These are phyloP conservation scores for Pseudocercospora fuligena DNA, from an alignment of 2,329 filamentous ascomycete genomes.

Conservation along the genomic window DNA sequence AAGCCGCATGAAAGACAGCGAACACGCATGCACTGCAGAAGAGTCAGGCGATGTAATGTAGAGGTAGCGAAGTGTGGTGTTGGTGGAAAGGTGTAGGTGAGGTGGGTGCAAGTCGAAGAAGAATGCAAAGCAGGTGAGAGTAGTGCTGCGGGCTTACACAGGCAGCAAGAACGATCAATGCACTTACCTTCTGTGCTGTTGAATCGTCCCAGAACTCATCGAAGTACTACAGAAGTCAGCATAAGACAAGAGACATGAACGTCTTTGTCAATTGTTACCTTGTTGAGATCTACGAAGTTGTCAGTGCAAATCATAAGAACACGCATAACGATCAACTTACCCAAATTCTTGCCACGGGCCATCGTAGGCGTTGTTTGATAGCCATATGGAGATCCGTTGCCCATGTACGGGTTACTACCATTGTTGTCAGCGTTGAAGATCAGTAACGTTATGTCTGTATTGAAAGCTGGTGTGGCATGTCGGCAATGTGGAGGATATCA, in stretches of 20 bases:
- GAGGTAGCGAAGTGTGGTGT: background rate
- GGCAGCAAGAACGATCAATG: background rate
- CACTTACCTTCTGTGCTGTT: constrained; percentile 36
- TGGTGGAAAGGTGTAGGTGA: background rate
- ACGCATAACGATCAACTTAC: constrained; percentile 13
- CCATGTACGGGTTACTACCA: constrained; percentile 23
- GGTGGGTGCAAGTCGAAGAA: background rate
- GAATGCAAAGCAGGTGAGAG: background rate
- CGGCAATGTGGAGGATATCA: background rate
- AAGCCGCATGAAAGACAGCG: constrained; percentile 56
- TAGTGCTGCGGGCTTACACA: background rate
- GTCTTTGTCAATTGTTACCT: constrained; percentile 20
- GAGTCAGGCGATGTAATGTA: background rate
- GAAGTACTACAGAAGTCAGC: constrained; percentile 29
- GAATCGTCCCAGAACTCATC: constrained; percentile 40
- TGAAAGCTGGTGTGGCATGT: background rate
- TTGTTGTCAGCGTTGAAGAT: constrained; percentile 8
- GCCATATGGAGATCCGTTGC: constrained; percentile 23
- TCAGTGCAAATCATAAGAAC: background rate
- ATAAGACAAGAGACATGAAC: background rate
- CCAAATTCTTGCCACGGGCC: constrained; percentile 31
- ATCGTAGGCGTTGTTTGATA: constrained; percentile 30
- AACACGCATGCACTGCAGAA: constrained; percentile 52
- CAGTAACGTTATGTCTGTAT: constrained; percentile 11
- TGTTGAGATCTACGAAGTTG: constrained; percentile 25